These are phyloP conservation scores for Aspergillus latus DNA, from an alignment of 2,329 filamentous ascomycete genomes.

Conservation along the genomic window DNA sequence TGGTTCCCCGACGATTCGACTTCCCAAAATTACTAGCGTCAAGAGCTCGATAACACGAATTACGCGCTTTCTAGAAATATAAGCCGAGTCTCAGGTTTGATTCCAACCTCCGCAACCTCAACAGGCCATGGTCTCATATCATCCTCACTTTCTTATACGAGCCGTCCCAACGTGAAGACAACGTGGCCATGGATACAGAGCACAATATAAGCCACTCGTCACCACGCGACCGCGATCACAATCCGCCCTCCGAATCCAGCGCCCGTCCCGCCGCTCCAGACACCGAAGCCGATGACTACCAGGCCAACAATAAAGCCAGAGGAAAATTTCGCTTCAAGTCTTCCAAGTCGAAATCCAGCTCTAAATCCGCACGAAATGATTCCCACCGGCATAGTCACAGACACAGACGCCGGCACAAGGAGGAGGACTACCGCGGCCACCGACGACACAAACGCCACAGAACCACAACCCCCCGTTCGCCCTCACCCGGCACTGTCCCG, in stretches of 20 bases:
- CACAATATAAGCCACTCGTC: background rate
- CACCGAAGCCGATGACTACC: slow-evolving; percentile 18
- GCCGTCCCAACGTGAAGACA: background rate
- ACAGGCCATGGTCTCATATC: background rate
- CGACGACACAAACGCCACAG: slow-evolving; percentile 26
- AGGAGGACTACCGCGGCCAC: slow-evolving; percentile 2
- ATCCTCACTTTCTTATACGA: no score
- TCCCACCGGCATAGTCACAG: slow-evolving; percentile 15
- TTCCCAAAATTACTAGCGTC: background rate
- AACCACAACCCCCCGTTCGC: slow-evolving; percentile 14
- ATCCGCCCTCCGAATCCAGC: background rate
- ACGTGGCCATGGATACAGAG: background rate
- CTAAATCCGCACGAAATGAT: background rate
- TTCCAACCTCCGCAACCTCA: background rate
- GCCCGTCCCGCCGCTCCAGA: slow-evolving; percentile 16
- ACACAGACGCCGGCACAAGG: slow-evolving; percentile 7
- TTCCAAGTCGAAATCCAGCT: slow-evolving; percentile 15
- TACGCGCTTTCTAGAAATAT: background rate
- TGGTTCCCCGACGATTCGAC: background rate
- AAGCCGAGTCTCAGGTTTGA: background rate
- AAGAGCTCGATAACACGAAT: background rate
- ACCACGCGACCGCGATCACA: background rate
- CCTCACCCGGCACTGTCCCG: background rate
- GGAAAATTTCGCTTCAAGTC: slow-evolving; percentile 40
- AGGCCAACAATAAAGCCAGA: slow-evolving; percentile 10